These are phyloP conservation scores for Gracilaria vermiculophylla DNA, from an alignment of 23 red algal species.

Conservation along the genomic window DNA sequence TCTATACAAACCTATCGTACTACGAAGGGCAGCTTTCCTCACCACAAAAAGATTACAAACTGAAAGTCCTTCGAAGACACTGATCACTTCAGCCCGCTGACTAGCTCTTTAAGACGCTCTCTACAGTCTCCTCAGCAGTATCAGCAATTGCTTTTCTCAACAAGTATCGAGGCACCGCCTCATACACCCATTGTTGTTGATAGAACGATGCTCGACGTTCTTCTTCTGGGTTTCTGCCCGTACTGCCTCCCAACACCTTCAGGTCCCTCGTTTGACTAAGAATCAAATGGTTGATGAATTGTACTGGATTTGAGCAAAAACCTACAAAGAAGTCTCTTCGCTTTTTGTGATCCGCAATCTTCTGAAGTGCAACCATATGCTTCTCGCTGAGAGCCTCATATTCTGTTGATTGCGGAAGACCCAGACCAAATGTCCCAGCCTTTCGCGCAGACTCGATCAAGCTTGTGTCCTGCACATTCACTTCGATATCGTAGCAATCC, in stretches of 20 bases:
- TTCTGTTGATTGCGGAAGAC: conserved; percentile 44
- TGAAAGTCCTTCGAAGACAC: too few relatives aligned
- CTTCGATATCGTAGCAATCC: conserved; percentile 83
- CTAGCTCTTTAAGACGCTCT: conserved; percentile 38
- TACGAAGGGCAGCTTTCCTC: not conserved
- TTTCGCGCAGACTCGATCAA: conserved; percentile 51
- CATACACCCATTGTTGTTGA: conserved; percentile 92
- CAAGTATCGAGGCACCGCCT: conserved; percentile 90
- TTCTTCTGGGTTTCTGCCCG: conserved; percentile 82
- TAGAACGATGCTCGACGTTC: conserved; percentile 87
- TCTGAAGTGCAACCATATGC: conserved; percentile 45
- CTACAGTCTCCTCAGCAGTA: conserved; percentile 50
- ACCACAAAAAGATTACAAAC: too few relatives aligned
- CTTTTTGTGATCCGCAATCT: conserved; percentile 54
- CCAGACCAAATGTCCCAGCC: conserved; percentile 51
- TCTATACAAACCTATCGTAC: too few relatives aligned
- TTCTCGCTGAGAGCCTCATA: conserved; percentile 51
- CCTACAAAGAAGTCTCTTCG: conserved; percentile 81
- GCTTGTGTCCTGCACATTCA: conserved; percentile 52
- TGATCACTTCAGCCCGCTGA: too few relatives aligned
- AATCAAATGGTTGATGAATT: conserved; percentile 88
- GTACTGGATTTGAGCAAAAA: conserved; percentile 77
- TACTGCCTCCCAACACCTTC: conserved; percentile 68
- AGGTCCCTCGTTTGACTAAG: conserved; percentile 89
- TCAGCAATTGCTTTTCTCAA: conserved; percentile 80